phyloP scores from a whole-genome alignment of 2,329 filamentous ascomycete species.

The Monosporascus sp. region DNA sequence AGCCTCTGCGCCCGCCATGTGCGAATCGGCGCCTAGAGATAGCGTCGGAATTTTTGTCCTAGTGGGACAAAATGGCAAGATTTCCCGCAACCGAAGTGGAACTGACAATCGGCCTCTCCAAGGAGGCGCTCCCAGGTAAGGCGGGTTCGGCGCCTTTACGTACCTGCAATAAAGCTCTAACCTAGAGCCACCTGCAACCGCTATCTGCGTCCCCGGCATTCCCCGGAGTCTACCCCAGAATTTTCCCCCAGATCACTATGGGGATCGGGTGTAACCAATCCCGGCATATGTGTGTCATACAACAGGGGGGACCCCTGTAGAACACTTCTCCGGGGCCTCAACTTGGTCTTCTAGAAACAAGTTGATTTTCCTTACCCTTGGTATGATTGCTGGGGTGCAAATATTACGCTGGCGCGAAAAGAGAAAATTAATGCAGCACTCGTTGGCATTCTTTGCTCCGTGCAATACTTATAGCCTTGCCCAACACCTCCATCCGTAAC shows the following conservation, averaged over 20 bases:
- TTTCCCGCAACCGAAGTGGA: background rate
- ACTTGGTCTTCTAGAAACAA: background rate
- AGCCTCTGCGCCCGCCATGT: too few relatives aligned
- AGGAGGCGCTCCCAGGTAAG: too few relatives aligned
- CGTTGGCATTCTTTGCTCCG: background rate
- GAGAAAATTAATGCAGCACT: background rate
- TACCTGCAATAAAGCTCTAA: too few relatives aligned
- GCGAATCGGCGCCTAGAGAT: background rate
- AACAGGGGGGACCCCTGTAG: background rate
- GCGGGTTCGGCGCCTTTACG: too few relatives aligned
- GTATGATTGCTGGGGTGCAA: too few relatives aligned
- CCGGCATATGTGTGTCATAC: background rate
- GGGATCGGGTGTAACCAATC: background rate
- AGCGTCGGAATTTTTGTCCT: background rate
- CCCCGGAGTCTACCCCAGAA: background rate
- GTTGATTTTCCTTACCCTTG: too few relatives aligned
- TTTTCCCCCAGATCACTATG: background rate
- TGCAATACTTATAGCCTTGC: background rate
- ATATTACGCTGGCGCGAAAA: too few relatives aligned
- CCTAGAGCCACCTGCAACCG: too few relatives aligned
- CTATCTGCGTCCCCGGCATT: background rate
- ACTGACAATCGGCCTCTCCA: background rate
- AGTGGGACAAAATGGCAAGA: background rate
- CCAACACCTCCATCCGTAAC: background rate
- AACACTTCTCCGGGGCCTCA: background rate